These are phyloP conservation scores for Pythium utonaiense DNA, from an alignment of 352 stramenopile species.

Conservation along the genomic window DNA sequence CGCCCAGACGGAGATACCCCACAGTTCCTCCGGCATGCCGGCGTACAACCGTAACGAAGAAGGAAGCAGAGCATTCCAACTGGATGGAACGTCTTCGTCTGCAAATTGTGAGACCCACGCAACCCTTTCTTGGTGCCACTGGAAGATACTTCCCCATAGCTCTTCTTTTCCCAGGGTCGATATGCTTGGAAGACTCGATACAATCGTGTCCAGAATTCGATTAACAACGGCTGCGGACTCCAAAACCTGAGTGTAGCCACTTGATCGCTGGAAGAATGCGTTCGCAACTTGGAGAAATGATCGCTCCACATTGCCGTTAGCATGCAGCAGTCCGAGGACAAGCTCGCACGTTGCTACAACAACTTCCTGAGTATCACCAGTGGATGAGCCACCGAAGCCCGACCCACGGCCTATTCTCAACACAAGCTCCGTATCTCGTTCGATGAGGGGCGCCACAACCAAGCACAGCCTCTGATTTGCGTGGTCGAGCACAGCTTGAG, in stretches of 20 bases:
- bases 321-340: neutral
- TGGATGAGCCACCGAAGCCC: slow-evolving; percentile 2
- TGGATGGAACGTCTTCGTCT: neutral
- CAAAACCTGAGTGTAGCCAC: slow-evolving; percentile 2
- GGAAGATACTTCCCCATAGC: slow-evolving; percentile 14
- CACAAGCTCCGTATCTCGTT: slow-evolving; percentile 19
- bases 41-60: neutral
- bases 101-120: neutral
- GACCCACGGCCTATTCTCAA: slow-evolving; percentile 2
- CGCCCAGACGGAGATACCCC: neutral
- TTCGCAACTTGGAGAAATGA: slow-evolving; percentile 8
- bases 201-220: neutral
- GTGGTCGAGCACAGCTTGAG: slow-evolving; percentile 11
- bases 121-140: slow-evolving; percentile 11
- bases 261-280: slow-evolving; percentile 13
- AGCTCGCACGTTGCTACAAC: slow-evolving; percentile 14
- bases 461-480: slow-evolving; percentile 17
- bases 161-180: slow-evolving; percentile 9
- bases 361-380: slow-evolving; percentile 4
- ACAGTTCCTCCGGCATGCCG: neutral
- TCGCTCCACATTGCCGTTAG: neutral
- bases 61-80: neutral
- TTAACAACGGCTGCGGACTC: neutral
- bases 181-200: neutral
- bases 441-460: slow-evolving; percentile 14